Conservation (phyloP, 1,284 basidiomycete genomes). For the Heterobasidion parviporum region DNA sequence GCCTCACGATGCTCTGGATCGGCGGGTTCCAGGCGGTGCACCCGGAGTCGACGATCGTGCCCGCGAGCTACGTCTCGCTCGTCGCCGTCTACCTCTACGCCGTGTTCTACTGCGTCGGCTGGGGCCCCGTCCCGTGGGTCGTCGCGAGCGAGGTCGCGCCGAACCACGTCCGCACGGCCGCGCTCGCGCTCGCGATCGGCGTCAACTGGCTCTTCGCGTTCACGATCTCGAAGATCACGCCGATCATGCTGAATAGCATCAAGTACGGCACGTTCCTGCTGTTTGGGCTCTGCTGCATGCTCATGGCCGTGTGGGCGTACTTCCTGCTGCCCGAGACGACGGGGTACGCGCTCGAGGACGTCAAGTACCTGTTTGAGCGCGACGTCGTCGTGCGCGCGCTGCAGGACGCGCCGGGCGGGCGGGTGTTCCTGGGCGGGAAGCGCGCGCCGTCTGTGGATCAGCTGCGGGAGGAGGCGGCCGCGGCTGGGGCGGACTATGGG, state of each 20-base stretch:
- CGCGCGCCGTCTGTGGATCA: slow-evolving; percentile 22
- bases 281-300: slow-evolving; percentile 37
- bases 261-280: slow-evolving; percentile 44
- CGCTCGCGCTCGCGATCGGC: slow-evolving; percentile 33
- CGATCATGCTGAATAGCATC: slow-evolving; percentile 40
- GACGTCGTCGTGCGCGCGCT: slow-evolving; percentile 31
- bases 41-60: slow-evolving; percentile 22
- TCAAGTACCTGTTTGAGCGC: slow-evolving; percentile 36
- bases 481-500: neutral
- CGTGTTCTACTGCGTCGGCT: slow-evolving; percentile 32
- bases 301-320: slow-evolving; percentile 38
- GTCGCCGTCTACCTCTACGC: slow-evolving; percentile 41
- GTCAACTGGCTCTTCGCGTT: slow-evolving; percentile 43
- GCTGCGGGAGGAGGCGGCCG: slow-evolving; percentile 11
- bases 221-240: slow-evolving; percentile 40
- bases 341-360: slow-evolving; percentile 38
- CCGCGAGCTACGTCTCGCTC: slow-evolving; percentile 41
- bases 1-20: slow-evolving; percentile 41
- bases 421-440: slow-evolving; percentile 27
- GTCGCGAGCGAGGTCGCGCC: slow-evolving; percentile 41
- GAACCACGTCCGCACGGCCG: slow-evolving; percentile 36
- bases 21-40: slow-evolving; percentile 36
- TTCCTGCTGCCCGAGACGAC: slow-evolving; percentile 36
- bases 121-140: slow-evolving; percentile 34
- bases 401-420: slow-evolving; percentile 38